phyloP scores from a whole-genome alignment of 345 rosid genomes.

The Corchorus capsularis region DNA sequence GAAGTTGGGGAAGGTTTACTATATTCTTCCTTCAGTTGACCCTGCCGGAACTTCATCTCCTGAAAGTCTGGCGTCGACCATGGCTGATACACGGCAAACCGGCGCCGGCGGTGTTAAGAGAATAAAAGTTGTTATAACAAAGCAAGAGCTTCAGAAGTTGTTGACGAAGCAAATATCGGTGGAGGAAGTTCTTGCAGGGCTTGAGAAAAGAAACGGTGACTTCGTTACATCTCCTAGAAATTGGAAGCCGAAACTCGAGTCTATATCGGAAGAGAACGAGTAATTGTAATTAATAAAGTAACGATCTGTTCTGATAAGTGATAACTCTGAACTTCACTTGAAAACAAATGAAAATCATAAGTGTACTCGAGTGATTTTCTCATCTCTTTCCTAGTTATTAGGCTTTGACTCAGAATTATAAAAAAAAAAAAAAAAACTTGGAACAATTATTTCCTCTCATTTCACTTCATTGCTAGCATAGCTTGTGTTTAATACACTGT shows the following conservation, averaged over 20 bases:
- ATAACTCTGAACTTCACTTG: neutral
- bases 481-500: no score
- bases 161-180: constrained; percentile 32
- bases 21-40: constrained; percentile 24
- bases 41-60: neutral
- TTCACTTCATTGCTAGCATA: no score
- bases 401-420: neutral
- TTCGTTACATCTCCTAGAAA: constrained; percentile 25
- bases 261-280: constrained; percentile 43
- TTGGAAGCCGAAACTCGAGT: constrained; percentile 54
- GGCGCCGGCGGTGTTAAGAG: constrained; percentile 26
- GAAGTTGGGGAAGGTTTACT: constrained; percentile 33
- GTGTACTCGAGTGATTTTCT: neutral
- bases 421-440: no score
- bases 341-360: neutral
- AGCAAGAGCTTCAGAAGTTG: constrained; percentile 36
- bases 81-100: neutral
- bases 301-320: neutral
- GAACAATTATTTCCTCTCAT: no score
- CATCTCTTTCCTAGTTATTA: neutral
- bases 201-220: constrained; percentile 1
- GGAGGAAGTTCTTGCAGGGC: constrained; percentile 22
- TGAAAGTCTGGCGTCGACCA: neutral
- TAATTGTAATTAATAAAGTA: constrained; percentile 13
- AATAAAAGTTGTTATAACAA: constrained; percentile 48